phyloP scores from a whole-genome alignment of 176 grass and related monocot species.

The Rhynchospora tenuis region DNA sequence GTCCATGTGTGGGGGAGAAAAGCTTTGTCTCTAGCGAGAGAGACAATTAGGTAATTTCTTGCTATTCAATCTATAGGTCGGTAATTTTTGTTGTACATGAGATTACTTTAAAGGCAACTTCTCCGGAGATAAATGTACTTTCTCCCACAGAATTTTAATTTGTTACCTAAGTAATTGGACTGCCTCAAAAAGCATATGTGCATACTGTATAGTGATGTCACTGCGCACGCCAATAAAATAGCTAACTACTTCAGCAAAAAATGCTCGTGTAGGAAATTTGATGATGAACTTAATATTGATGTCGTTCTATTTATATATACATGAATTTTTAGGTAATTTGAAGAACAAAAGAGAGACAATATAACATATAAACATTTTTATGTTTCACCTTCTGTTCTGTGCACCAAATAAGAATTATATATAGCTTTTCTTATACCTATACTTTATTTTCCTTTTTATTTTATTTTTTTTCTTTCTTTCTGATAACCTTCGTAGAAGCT shows the following conservation, averaged over 20 bases:
- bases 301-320: too few relatives aligned
- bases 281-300: too few relatives aligned
- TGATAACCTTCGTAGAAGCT: too few relatives aligned
- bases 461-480: too few relatives aligned
- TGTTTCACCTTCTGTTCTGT: too few relatives aligned
- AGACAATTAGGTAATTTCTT: neutral
- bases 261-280: neutral
- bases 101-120: neutral
- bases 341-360: too few relatives aligned
- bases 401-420: too few relatives aligned
- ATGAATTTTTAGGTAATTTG: too few relatives aligned
- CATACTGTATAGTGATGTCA: neutral
- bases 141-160: neutral
- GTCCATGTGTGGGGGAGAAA: slow-evolving; percentile 16
- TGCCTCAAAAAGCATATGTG: neutral
- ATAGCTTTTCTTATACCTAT: too few relatives aligned
- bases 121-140: neutral
- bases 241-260: neutral
- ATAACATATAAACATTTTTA: too few relatives aligned
- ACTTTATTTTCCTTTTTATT: too few relatives aligned
- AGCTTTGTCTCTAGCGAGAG: neutral
- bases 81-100: neutral
- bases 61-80: slow-evolving; percentile 5
- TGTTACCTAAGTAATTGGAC: neutral
- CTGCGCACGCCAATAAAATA: neutral